Base-by-base conservation (phyloP, 2,329 filamentous ascomycete species). In the Colletotrichum noveboracense region DNA sequence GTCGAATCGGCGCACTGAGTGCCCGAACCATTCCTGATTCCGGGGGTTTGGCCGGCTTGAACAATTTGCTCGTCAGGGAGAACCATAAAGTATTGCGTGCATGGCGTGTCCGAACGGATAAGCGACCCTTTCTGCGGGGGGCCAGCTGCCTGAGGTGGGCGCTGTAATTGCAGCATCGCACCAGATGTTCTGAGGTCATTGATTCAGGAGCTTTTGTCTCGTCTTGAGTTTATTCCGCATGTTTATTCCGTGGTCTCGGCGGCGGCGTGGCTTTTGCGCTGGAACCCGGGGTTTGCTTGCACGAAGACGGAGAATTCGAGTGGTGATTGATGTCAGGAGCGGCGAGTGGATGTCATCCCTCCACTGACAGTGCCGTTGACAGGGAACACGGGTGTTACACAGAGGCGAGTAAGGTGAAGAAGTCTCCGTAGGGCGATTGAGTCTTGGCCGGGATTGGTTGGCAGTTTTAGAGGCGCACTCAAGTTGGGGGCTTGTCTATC, bases 261-360 rank as follows among this genome's bases (percentile, higher is more conserved):
- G 58, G 28, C 32, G 38, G 30, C 28, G 32, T 16, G 66, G 38
- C 43, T 34, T 38, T 34, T 26, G 24, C 55, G 32, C 13, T n/a
- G 24, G 68, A 64, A 58, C 38, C 30, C 34, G 43, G 26, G 61
- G 43, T n/a, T 36, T 65, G 71, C 55, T 74, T 74, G 60, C 66
- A 64, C 55, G 24, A 60, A 48, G 26, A 21, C 30, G 32, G 30
- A 48, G 30, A 60, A 60, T 24, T 36, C 28, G 64, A 72, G 34
- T 28, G 34, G 32, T 70, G 71, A 56, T 36, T 66, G 62, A 75
- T 71, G 62, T 36, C 72, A 75, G 68, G 68, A 75, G 72, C 30
- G 38, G 55, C 61, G 26, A 52, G 68, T 75, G 68, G 72, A 66
- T 75, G 68, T 36, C 30, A 61, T 60, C 62, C 43, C 48, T 70